Percentiles rank a stretch among this genome's conserved stretches.
These are phyloP conservation scores for Penicillium pancosmium DNA, from an alignment of 495 filamentous ascomycete species.

Conservation along the genomic window DNA sequence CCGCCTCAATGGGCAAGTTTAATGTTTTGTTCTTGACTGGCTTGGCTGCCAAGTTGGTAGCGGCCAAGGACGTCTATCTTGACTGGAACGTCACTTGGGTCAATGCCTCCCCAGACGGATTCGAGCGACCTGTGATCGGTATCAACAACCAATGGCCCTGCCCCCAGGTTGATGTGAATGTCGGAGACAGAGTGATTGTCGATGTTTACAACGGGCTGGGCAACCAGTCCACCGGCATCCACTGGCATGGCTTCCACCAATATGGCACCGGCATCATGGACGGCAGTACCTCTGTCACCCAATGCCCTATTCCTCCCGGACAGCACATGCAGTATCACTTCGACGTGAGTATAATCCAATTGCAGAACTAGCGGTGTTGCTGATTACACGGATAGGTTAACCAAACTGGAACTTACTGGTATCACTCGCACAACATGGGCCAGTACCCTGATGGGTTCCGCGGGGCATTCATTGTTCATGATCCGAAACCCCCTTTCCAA, in stretches of 20 bases:
- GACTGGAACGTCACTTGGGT: slow-evolving; percentile 85
- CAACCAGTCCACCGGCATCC: slow-evolving; percentile 70
- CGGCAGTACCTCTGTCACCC: slow-evolving; percentile 61
- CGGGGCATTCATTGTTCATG: slow-evolving; percentile 72
- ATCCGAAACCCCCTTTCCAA: slow-evolving; percentile 64
- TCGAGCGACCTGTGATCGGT: slow-evolving; percentile 70
- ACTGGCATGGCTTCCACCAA: slow-evolving; percentile 71
- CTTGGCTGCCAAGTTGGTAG: slow-evolving; percentile 25
- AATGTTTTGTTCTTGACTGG: slow-evolving; percentile 27
- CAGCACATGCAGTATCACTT: slow-evolving; percentile 69
- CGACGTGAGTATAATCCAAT: slow-evolving; percentile 54
- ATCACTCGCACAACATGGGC: slow-evolving; percentile 71
- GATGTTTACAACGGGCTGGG: slow-evolving; percentile 75
- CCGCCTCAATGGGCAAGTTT: slow-evolving; percentile 24
- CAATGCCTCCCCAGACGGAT: slow-evolving; percentile 77
- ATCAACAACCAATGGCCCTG: slow-evolving; percentile 84
- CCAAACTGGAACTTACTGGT: slow-evolving; percentile 85
- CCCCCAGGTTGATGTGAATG: slow-evolving; percentile 65
- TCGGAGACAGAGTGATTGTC: slow-evolving; percentile 74
- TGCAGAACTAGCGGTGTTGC: slow-evolving; percentile 1
- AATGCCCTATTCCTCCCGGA: slow-evolving; percentile 68
- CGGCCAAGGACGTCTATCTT: slow-evolving; percentile 36
- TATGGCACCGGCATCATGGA: slow-evolving; percentile 65
- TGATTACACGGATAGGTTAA: slow-evolving; percentile 54
- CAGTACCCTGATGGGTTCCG: slow-evolving; percentile 83